Base-by-base conservation (phyloP, 2,329 filamentous ascomycete genomes). In the Cladophialophora exuberans region DNA sequence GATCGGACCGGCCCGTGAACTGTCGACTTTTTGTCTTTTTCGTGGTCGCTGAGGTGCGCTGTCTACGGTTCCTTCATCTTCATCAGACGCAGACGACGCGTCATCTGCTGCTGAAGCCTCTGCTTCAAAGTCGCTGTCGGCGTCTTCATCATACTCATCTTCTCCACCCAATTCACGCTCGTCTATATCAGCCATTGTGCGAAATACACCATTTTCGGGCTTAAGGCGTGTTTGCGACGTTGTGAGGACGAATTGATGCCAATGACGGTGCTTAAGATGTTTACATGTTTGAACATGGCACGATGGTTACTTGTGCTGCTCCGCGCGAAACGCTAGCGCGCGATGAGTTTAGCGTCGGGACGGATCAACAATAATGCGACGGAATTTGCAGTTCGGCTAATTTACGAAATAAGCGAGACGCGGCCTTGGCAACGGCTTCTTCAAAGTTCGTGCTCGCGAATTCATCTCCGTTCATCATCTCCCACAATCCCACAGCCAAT, bases 101-200 rank as follows among this genome's bases (percentile, higher is more conserved):
- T 56, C 55, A 36, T 59, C 57, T 13, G 30, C 50, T 25, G 23
- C 46, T n/a, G 38, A 39, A 28, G 23, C 54, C 28, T 54, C 55
- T 35, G 18, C 57, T 18, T 64, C 52, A 31, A 66, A 66, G 45
- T 66, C 64, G 38, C 56, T 61, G 54, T 66, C 64, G 7, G 62
- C 64, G n/a, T 62, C 61, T 52, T 66, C 64, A 38, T 66, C 62
- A 33, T 65, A 66, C 1, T 61, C 64, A 23, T 63, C 62, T 30
- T 61, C 61, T 41, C 54, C 31, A 3, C 26, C 36, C 30, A 36
- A 18, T 28, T 63, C 50, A 6, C 17, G 30, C 3, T 59, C 54
- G 36, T 56, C 25, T 6, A 41, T 15, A 22, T 49, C 38, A 15
- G 51, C 31, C 61, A 63, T 61, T 20, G 41, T 38, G 20, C 31